These are phyloP conservation scores for Kalanchoe fedtschenkoi DNA, from an alignment of 164 flowering plant species.

Conservation along the genomic window DNA sequence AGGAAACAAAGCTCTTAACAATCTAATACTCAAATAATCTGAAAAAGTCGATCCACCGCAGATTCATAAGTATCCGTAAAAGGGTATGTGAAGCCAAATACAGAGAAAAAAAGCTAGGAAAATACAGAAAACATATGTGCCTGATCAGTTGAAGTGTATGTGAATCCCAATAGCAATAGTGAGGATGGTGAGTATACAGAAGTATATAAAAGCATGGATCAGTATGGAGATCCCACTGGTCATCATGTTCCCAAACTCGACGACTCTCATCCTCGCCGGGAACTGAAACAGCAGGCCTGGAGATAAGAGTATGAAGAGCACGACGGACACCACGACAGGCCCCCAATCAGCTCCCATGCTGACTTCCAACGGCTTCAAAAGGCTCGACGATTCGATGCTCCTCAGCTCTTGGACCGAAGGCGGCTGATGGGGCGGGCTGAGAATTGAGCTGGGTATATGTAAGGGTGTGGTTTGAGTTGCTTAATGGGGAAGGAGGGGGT, in stretches of 20 bases:
- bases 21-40: no score
- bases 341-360: constrained; percentile 7
- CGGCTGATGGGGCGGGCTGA: no score
- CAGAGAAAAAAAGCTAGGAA: no score
- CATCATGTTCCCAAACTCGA: constrained; percentile 8
- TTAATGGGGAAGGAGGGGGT: not conserved
- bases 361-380: not conserved
- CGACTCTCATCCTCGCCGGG: constrained; percentile 1
- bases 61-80: no score
- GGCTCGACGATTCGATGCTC: no score
- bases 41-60: no score
- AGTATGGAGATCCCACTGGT: constrained; percentile 3
- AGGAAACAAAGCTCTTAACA: no score
- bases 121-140: no score
- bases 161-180: not conserved
- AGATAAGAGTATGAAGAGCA: constrained; percentile 1
- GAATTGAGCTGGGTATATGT: not conserved
- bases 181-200: constrained; percentile 6
- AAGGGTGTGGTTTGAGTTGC: not conserved
- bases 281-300: constrained; percentile 8
- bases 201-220: constrained; percentile 1
- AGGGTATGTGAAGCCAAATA: no score
- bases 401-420: not conserved
- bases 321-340: constrained; percentile 2
- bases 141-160: not conserved